phyloP scores from a whole-genome alignment of 2,329 filamentous ascomycete genomes.

The Hypomyces perniciosus region DNA sequence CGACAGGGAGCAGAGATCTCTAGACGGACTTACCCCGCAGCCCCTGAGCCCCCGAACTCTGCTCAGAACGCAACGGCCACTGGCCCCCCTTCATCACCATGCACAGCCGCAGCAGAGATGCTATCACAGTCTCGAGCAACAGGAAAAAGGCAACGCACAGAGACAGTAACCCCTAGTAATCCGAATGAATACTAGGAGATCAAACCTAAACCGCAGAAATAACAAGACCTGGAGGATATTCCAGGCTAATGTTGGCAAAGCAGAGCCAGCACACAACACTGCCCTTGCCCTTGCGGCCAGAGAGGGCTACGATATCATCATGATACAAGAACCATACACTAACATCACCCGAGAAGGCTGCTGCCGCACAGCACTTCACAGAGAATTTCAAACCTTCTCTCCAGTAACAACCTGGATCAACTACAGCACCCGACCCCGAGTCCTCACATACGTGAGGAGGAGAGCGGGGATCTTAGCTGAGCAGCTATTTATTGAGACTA shows the following conservation, averaged over 20 bases:
- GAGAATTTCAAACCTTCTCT: background rate
- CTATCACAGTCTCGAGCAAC: too few relatives aligned
- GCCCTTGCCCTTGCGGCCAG: background rate
- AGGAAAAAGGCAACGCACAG: too few relatives aligned
- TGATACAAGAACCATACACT: background rate
- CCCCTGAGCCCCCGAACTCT: too few relatives aligned
- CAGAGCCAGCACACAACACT: background rate
- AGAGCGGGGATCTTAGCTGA: background rate
- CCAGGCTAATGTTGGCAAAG: background rate
- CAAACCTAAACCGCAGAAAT: too few relatives aligned
- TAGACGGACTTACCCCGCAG: too few relatives aligned
- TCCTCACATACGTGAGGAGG: background rate
- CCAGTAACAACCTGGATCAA: background rate
- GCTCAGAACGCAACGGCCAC: too few relatives aligned
- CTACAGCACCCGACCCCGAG: background rate
- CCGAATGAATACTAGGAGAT: too few relatives aligned
- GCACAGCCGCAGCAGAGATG: too few relatives aligned
- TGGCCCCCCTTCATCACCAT: too few relatives aligned
- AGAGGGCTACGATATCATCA: background rate
- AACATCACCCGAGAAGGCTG: background rate
- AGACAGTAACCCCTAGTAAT: too few relatives aligned
- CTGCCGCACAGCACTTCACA: background rate
- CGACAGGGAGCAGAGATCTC: too few relatives aligned
- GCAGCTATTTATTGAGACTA: background rate
- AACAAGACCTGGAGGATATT: too few relatives aligned